Base-by-base conservation (phyloP, 495 filamentous ascomycete species). In the Penicillium malachiteum region DNA sequence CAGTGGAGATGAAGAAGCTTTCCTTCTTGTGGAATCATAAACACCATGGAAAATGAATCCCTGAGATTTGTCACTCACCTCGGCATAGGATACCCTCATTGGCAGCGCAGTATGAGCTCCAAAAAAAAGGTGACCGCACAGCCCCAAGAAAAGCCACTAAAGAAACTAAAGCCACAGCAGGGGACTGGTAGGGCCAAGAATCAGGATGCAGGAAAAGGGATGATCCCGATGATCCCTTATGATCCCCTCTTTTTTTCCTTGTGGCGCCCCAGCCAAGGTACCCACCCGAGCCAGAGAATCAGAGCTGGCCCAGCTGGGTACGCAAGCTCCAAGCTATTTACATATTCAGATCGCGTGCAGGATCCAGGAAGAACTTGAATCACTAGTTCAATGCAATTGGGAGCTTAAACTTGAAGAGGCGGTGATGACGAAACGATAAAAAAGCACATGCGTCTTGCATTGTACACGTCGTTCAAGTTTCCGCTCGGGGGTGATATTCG, bases 31-130 rank as follows among this genome's bases (percentile, higher is more conserved):
- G 34, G 21, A 37, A 13, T 21, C 50, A 37, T 37, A 37, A 17
- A 43, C 43, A 16, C 46, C 26, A 48, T 49, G 54, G 46, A 50
- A 56, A 43, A 43, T 8, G 40, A 12, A 8, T n/a, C 40, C 40
- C n/a, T 43, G 16, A 30, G 38, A 55, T 47, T 59, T 55, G 51
- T 52, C 47, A 55, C 39, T n/a, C 35, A 44, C 4, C 21, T 26
- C 17, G 34, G 34, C 12, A 52, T 7, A 57, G 11, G 31, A 37
- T 37, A 37, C 34, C 34, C 34, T 13, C 34, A 13, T 26, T 26
- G 21, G 21, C 21, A 26, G 21, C 21, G 21, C 21, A 52, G 37
- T 26, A 41, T n/a, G 48, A 18, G 31, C 16, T 34, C 7, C 13
- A 2, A 34, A 21, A 13, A 34, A 14, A 50, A 37, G 34, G 8